phyloP scores from a whole-genome alignment of 345 rosid species.

The Kandelia obovata region DNA sequence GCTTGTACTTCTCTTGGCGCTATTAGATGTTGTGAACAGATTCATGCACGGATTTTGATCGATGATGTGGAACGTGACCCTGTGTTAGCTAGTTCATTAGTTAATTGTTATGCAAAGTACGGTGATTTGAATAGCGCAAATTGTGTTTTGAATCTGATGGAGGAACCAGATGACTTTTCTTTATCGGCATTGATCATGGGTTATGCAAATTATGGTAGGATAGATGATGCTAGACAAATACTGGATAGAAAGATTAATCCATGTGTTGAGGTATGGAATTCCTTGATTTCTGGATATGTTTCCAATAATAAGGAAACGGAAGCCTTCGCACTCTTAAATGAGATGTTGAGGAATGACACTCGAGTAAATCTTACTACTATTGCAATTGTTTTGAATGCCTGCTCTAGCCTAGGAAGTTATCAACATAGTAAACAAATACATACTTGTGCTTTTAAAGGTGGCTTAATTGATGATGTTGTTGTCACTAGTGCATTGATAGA shows the following conservation, averaged over 20 bases:
- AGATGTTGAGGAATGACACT: slow-evolving; percentile 50
- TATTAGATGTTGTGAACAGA: slow-evolving; percentile 59
- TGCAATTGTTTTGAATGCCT: slow-evolving; percentile 50
- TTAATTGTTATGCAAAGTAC: slow-evolving; percentile 66
- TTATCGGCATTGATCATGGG: slow-evolving; percentile 76
- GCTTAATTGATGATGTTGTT: slow-evolving; percentile 34
- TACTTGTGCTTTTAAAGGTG: slow-evolving; percentile 49
- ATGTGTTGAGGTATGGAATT: slow-evolving; percentile 65
- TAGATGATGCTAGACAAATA: slow-evolving; percentile 50
- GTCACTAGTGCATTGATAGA: slow-evolving; percentile 46
- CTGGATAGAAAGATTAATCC: slow-evolving; percentile 39
- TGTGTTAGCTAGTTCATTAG: slow-evolving; percentile 53
- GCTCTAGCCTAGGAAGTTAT: slow-evolving; percentile 34
- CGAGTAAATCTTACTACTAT: slow-evolving; percentile 51
- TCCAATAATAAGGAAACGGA: slow-evolving; percentile 47
- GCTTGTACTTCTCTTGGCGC: slow-evolving; percentile 59
- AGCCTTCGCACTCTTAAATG: slow-evolving; percentile 49
- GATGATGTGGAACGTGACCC: slow-evolving; percentile 45
- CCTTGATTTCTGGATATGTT: slow-evolving; percentile 71
- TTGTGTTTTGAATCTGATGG: slow-evolving; percentile 39
- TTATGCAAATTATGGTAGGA: slow-evolving; percentile 55
- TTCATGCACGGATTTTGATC: slow-evolving; percentile 57
- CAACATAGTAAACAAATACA: slow-evolving; percentile 42
- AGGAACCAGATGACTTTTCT: slow-evolving; percentile 62
- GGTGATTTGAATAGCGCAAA: slow-evolving; percentile 60